Conservation (phyloP, 2,329 filamentous ascomycete species). For the Rhinocladiella mackenziei region DNA sequence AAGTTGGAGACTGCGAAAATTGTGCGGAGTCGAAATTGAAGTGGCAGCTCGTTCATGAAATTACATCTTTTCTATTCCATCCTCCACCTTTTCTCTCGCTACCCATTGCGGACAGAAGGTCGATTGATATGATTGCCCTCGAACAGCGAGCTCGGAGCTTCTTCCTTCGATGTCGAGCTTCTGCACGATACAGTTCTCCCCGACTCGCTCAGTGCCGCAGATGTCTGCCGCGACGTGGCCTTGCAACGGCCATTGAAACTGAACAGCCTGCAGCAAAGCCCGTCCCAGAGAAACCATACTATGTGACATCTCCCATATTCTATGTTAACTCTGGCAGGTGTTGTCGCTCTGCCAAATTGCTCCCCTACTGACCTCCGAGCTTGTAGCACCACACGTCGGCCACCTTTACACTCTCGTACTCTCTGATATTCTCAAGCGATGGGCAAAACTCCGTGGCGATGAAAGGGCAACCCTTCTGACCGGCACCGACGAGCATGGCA, state of each 20-base stretch:
- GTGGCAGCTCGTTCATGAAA: not conserved
- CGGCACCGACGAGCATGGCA: constrained; percentile 94
- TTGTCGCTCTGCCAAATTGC: not conserved
- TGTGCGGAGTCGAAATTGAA: too few species aligned
- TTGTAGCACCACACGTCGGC: constrained; percentile 82
- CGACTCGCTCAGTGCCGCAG: not conserved
- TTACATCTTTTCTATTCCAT: not conserved
- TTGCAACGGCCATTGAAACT: constrained; percentile 10
- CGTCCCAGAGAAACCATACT: constrained; percentile 67
- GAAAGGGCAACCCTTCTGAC: constrained; percentile 69
- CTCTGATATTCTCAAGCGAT: constrained; percentile 86
- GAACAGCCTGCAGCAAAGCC: not conserved
- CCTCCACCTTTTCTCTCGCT: not conserved
- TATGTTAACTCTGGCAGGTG: constrained; percentile 88
- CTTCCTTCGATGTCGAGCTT: constrained; percentile 24
- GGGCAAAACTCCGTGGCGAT: constrained; percentile 71
- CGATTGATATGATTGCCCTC: constrained; percentile 12
- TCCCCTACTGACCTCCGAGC: constrained; percentile 5
- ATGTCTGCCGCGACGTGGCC: constrained; percentile 9
- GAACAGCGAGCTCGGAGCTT: constrained; percentile 23
- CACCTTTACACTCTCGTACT: constrained; percentile 93
- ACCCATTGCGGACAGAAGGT: not conserved
- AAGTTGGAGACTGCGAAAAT: too few species aligned
- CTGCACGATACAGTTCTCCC: constrained; percentile 8
- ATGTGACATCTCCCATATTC: constrained; percentile 95